Conservation (phyloP, 2,329 filamentous ascomycete genomes). For the Pseudogymnoascus sp. region DNA sequence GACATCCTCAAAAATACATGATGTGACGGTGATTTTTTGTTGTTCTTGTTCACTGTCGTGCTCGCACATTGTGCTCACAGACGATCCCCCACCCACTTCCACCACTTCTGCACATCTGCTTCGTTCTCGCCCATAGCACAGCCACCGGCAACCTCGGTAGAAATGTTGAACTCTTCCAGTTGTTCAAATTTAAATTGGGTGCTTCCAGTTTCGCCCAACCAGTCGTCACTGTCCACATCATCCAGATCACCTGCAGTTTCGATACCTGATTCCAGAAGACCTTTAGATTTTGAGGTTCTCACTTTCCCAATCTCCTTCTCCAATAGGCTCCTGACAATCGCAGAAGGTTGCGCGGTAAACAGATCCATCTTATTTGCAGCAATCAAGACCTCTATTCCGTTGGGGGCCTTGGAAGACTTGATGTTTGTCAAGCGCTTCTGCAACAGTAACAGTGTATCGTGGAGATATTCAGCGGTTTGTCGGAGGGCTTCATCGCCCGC, state of each 20-base stretch:
- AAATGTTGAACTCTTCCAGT: conserved; percentile 75
- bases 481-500: conserved; percentile 51
- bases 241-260: conserved; percentile 49
- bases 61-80: conserved; percentile 40
- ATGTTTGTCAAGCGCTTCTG: conserved; percentile 60
- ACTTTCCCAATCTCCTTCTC: conserved; percentile 77
- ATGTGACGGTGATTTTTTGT: neutral
- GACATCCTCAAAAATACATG: neutral
- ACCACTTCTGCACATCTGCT: conserved; percentile 75
- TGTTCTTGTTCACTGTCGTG: neutral
- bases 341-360: conserved; percentile 80
- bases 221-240: conserved; percentile 68
- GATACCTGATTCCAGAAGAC: conserved; percentile 73
- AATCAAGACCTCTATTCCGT: conserved; percentile 65
- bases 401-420: conserved; percentile 48
- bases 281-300: conserved; percentile 67
- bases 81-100: conserved; percentile 77
- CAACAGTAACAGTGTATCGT: conserved; percentile 76
- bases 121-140: conserved; percentile 56
- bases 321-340: conserved; percentile 64
- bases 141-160: conserved; percentile 69
- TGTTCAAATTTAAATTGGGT: conserved; percentile 71
- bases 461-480: conserved; percentile 73
- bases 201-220: conserved; percentile 74
- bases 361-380: conserved; percentile 94